Percentiles rank a stretch among this genome's conserved stretches.
These are phyloP conservation scores for Solanum ossicruentum DNA, from an alignment of 257 asterid species.

Conservation along the genomic window DNA sequence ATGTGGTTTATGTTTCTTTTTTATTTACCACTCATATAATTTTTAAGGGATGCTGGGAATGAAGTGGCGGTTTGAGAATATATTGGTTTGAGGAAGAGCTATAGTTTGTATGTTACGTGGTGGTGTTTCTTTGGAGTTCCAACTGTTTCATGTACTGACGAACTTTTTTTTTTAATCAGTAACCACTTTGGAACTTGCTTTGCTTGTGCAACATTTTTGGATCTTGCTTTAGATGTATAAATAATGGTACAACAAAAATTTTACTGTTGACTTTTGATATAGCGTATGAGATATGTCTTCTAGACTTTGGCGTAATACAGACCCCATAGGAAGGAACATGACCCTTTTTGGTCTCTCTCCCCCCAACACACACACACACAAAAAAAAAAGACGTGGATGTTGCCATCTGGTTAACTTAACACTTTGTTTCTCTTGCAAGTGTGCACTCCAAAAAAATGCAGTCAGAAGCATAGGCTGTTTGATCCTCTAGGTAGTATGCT, in stretches of 20 bases:
- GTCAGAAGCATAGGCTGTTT: background rate
- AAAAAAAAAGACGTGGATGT: background rate
- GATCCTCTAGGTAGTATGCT: background rate
- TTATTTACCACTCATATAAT: background rate
- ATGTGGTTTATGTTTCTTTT: background rate
- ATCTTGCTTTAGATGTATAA: background rate
- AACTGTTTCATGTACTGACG: background rate
- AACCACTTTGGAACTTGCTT: background rate
- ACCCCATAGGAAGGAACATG: background rate
- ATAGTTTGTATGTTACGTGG: background rate
- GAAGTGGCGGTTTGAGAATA: background rate
- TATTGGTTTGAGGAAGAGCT: background rate
- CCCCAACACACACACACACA: background rate
- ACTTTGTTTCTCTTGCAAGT: background rate
- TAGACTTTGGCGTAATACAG: background rate
- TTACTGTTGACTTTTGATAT: background rate
- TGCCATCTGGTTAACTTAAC: background rate
- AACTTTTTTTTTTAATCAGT: background rate
- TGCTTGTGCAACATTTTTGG: background rate
- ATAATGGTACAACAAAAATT: too few species aligned
- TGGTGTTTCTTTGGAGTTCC: background rate
- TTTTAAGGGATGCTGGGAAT: background rate
- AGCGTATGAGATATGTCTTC: background rate
- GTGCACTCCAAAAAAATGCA: background rate
- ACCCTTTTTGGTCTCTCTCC: too few species aligned